These are phyloP conservation scores for Ophioceras dolichostomum DNA, from an alignment of 2,329 filamentous ascomycete genomes.

Conservation along the genomic window DNA sequence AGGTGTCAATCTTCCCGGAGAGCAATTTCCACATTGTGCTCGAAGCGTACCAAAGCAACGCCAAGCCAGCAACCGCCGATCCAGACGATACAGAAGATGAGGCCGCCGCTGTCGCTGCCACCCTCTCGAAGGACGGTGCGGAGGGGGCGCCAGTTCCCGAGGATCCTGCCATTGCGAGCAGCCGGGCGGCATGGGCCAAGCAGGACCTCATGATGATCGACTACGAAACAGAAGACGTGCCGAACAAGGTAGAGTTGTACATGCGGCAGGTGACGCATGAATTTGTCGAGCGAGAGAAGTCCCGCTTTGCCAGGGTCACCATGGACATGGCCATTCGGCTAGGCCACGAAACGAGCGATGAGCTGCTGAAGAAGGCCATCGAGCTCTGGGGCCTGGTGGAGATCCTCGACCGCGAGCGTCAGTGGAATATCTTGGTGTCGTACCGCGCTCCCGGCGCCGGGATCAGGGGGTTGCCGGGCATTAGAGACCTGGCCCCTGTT, in stretches of 20 bases:
- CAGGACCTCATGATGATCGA: slow-evolving; percentile 41
- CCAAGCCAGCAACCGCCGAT: slow-evolving; percentile 15
- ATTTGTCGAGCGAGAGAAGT: slow-evolving; percentile 47
- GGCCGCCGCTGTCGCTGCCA: neutral
- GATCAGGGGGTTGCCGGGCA: slow-evolving; percentile 12
- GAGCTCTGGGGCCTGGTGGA: slow-evolving; percentile 55
- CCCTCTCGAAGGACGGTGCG: neutral
- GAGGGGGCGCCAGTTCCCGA: too few species aligned
- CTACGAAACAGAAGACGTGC: slow-evolving; percentile 47
- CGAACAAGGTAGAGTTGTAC: slow-evolving; percentile 45
- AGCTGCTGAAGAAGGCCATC: slow-evolving; percentile 42
- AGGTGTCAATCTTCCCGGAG: slow-evolving; percentile 45
- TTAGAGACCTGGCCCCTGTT: slow-evolving; percentile 17
- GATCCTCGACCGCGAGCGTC: slow-evolving; percentile 50
- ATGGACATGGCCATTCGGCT: slow-evolving; percentile 34
- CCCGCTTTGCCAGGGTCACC: slow-evolving; percentile 46
- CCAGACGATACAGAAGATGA: neutral
- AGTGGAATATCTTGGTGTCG: slow-evolving; percentile 44
- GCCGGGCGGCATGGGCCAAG: too few species aligned
- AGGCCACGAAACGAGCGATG: slow-evolving; percentile 36
- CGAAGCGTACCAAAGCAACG: slow-evolving; percentile 26
- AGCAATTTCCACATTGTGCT: slow-evolving; percentile 29
- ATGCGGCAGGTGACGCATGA: slow-evolving; percentile 45
- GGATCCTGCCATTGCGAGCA: neutral
- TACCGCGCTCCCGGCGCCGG: neutral